Evolutionary conservation across 2,329 filamentous ascomycete species (phyloP).

Genomic region (Claviceps purpurea): DNA sequence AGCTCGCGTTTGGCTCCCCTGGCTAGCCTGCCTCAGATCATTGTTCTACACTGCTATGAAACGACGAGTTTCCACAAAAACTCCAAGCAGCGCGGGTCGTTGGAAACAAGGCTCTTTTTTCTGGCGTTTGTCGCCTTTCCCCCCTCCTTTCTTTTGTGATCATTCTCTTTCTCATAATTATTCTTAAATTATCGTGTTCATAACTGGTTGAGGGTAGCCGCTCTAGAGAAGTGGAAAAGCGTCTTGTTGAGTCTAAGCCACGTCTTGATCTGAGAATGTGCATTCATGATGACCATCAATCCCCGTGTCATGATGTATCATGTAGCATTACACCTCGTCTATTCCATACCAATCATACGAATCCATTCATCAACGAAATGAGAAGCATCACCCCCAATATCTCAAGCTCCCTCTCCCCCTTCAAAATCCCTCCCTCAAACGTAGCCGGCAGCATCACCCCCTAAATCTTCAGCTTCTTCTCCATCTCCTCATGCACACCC

Average conservation of each 20-base stretch:
- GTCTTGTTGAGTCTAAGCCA: no score
- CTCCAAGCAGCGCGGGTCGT: not conserved
- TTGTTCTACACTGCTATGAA: constrained; percentile 1
- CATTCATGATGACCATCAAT: not conserved
- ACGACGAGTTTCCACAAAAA: not conserved
- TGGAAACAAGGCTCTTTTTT: not conserved
- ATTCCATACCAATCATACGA: not conserved
- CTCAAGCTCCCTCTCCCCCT: no score
- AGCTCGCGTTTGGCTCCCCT: constrained; percentile 1
- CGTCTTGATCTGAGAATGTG: no score
- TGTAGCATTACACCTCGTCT: not conserved
- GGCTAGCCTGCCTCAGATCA: not conserved
- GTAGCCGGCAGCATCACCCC: no score
- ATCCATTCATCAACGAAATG: not conserved
- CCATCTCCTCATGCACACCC: constrained; percentile 85
- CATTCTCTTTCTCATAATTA: no score
- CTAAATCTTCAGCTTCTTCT: constrained; percentile 71
- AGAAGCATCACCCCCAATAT: no score
- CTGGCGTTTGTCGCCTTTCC: not conserved
- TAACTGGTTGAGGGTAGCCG: not conserved
- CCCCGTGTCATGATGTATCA: not conserved
- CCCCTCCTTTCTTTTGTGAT: not conserved
- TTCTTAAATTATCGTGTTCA: not conserved
- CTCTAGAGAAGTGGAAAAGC: no score
- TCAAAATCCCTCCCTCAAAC: no score